Evolutionary conservation across 202 grass and related monocot genomes (phyloP), one percentile per base, ranked within the genome.

Genomic region (Tripidium arundinaceum): DNA sequence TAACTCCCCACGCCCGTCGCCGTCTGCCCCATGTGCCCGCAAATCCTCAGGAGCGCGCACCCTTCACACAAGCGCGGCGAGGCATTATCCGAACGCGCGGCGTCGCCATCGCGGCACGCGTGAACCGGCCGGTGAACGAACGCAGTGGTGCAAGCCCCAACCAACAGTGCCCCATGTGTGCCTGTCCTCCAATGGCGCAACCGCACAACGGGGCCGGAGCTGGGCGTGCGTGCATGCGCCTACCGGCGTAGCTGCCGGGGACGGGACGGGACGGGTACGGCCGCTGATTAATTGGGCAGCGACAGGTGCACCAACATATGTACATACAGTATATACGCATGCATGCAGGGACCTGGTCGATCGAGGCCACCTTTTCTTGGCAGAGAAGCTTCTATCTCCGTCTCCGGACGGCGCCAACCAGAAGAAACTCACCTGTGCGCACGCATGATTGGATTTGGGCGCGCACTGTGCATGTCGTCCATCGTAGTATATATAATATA

Each of bases 1-100:
- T 80, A 80, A 75, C 81, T 84, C 64, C 77, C 64, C 70, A 25
- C 60, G 39, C 41, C 75, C 64, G 81, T 78, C 80, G 49, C 85
- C 65, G 62, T 79, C 40, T 6, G 36, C 59, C 22, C 83, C 87
- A 82, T 85, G 87, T 85, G 83, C 78, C 58, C 14, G 29, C 50
- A 77, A 80, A 78, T 85, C 78, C 80, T 77, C 66, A 61, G 83
- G 45, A 27, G 87, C 47, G 4, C 64, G 11, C 62, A 37, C 50
- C 18, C 14, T 74, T 62, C 75, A 74, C 81, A 64, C 69, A 52
- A 55, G 49, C 49, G 19, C 7, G 18, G 47, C 2, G 47, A 8
- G 18, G 47, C 47, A 52, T n/a, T 52, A 52, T 52, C 47, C 47
- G 47, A 52, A 52, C 47, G 43, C 42, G 42, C 13, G 16, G 43